phyloP scores from a whole-genome alignment of 305 asterid genomes.

The Striga hermonthica region DNA sequence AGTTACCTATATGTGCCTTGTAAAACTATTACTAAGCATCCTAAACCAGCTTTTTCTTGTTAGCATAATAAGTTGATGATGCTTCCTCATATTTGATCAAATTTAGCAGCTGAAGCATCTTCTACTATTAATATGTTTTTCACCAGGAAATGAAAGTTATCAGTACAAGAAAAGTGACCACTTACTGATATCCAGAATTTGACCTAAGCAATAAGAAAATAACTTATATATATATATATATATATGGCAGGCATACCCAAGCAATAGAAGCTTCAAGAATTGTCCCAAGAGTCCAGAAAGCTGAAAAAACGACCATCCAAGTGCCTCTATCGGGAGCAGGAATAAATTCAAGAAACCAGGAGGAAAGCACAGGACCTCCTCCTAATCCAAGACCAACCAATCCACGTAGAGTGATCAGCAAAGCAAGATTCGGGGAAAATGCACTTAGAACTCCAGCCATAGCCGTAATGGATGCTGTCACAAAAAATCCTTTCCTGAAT shows the following conservation, averaged over 20 bases:
- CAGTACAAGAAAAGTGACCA: slow-evolving; percentile 20
- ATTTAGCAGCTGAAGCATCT: not conserved
- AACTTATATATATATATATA: slow-evolving; percentile 9
- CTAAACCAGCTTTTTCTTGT: slow-evolving; percentile 1
- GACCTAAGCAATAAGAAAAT: slow-evolving; percentile 24
- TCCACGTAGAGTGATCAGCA: slow-evolving; percentile 50
- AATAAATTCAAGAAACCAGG: slow-evolving; percentile 68
- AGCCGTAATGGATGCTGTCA: slow-evolving; percentile 51
- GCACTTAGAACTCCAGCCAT: slow-evolving; percentile 62
- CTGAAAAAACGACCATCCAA: slow-evolving; percentile 69
- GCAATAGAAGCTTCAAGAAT: slow-evolving; percentile 70
- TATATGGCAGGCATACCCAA: slow-evolving; percentile 50
- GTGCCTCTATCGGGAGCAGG: slow-evolving; percentile 64
- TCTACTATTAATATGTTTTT: not conserved
- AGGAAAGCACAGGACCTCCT: slow-evolving; percentile 64
- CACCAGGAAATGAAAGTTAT: slow-evolving; percentile 7
- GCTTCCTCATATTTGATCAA: not conserved
- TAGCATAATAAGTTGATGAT: not conserved
- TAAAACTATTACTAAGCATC: not conserved
- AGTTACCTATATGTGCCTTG: too few relatives aligned
- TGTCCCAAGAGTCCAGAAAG: slow-evolving; percentile 71
- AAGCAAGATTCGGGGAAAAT: slow-evolving; percentile 47
- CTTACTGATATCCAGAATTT: slow-evolving; percentile 19
- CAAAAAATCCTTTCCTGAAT: slow-evolving; percentile 62
- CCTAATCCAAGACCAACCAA: slow-evolving; percentile 66